Evolutionary conservation across 2,329 filamentous ascomycete genomes (phyloP).

Genomic region (Penicillium sp.): DNA sequence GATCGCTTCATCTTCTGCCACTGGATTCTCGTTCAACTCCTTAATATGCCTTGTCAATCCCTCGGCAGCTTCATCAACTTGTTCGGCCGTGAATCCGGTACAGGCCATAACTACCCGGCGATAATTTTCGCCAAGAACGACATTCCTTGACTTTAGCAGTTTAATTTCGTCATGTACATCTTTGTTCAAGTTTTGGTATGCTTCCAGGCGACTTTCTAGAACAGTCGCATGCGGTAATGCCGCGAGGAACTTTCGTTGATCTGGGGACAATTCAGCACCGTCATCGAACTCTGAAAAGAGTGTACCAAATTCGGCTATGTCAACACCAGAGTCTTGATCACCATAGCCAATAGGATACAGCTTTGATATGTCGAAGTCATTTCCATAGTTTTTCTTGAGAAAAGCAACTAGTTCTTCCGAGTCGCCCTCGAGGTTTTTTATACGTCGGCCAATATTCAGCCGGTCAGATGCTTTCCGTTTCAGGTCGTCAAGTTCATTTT

Average conservation of each 20-base stretch:
- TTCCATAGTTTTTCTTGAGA: slow-evolving; percentile 47
- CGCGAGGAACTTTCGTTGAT: slow-evolving; percentile 42
- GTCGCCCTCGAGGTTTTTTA: slow-evolving; percentile 72
- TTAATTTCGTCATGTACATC: slow-evolving; percentile 64
- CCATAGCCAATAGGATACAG: slow-evolving; percentile 47
- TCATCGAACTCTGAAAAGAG: slow-evolving; percentile 39
- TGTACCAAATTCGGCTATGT: slow-evolving; percentile 30
- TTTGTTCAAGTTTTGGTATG: slow-evolving; percentile 66
- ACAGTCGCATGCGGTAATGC: slow-evolving; percentile 57
- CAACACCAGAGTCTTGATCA: slow-evolving; percentile 39
- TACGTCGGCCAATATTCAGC: slow-evolving; percentile 64
- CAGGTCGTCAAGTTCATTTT: slow-evolving; percentile 67
- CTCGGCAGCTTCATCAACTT: slow-evolving; percentile 77
- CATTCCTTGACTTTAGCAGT: slow-evolving; percentile 71
- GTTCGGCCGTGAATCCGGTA: slow-evolving; percentile 70
- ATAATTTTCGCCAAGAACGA: slow-evolving; percentile 82
- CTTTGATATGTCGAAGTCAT: slow-evolving; percentile 42
- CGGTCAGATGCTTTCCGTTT: slow-evolving; percentile 61
- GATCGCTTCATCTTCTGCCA: slow-evolving; percentile 42
- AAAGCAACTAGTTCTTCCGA: slow-evolving; percentile 64
- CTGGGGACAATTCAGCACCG: slow-evolving; percentile 38
- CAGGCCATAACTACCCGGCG: slow-evolving; percentile 83
- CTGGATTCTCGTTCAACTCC: slow-evolving; percentile 60
- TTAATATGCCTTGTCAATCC: slow-evolving; percentile 82
- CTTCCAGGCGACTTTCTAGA: slow-evolving; percentile 65